A percentile compares a stretch with the other conserved stretches of the same genome.
Conservation (phyloP, 192 early-diverging fungal species). For the Podochytrium sp. region DNA sequence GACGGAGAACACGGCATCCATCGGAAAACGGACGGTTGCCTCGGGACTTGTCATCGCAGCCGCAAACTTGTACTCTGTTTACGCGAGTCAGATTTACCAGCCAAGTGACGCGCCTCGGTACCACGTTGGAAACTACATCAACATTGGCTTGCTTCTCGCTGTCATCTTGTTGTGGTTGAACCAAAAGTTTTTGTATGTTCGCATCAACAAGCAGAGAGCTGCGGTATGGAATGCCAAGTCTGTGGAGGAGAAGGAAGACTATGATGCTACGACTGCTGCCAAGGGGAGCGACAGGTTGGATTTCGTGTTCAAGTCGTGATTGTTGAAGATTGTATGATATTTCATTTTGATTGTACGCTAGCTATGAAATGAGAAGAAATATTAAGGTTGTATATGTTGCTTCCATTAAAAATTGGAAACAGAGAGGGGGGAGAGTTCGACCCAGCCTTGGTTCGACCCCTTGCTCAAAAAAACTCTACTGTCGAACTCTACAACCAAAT, state of each 20-base stretch:
- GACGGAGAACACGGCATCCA: conserved; percentile 35
- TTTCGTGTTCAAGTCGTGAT: conserved; percentile 35
- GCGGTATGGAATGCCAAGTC: conserved; percentile 53
- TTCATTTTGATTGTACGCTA: too few species aligned
- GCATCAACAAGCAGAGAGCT: conserved; percentile 54
- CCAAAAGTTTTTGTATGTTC: conserved; percentile 46
- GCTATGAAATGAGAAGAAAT: too few species aligned
- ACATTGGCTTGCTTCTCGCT: conserved; percentile 44
- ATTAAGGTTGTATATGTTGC: too few species aligned
- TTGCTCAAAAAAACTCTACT: too few species aligned
- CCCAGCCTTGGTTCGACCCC: too few species aligned
- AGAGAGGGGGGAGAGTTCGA: too few species aligned
- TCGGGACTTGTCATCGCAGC: conserved; percentile 27
- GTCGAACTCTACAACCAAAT: too few species aligned
- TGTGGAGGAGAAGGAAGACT: conserved; percentile 52
- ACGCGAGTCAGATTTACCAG: conserved; percentile 37
- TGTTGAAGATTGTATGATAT: too few species aligned
- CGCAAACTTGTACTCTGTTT: conserved; percentile 33
- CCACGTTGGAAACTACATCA: conserved; percentile 53
- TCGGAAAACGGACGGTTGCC: conserved; percentile 42
- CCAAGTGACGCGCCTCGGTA: conserved; percentile 54
- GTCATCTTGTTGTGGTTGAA: conserved; percentile 44
- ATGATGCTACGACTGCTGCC: conserved; percentile 55
- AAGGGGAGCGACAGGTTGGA: conserved; percentile 61
- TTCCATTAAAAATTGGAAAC: too few species aligned